A percentile compares a stretch with the other conserved stretches of the same genome.
phyloP scores from a whole-genome alignment of 1,284 basidiomycete genomes.

The Wolfiporia cocos region DNA sequence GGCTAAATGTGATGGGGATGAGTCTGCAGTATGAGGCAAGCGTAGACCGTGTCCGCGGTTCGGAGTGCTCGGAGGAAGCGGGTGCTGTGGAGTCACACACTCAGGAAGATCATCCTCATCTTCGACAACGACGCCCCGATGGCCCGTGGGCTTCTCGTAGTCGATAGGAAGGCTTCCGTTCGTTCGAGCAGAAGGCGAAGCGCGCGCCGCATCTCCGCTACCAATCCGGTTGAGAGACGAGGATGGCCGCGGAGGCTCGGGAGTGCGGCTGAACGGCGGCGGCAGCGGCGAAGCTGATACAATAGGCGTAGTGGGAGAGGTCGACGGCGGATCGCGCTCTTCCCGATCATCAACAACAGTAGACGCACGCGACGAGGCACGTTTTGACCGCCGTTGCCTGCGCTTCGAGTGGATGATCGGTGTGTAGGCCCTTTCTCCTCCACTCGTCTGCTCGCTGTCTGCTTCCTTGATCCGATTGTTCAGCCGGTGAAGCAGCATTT shows the following conservation, averaged over 20 bases:
- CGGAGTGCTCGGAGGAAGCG: constrained; percentile 26
- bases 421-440: constrained; percentile 51
- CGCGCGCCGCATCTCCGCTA: constrained; percentile 24
- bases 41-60: constrained; percentile 27
- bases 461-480: constrained; percentile 58
- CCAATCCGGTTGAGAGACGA: constrained; percentile 16
- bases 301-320: constrained; percentile 56
- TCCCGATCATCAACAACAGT: constrained; percentile 63
- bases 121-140: constrained; percentile 66
- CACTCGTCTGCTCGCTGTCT: constrained; percentile 56
- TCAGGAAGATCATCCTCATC: constrained; percentile 54
- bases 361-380: constrained; percentile 44
- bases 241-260: constrained; percentile 18
- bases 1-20: constrained; percentile 38
- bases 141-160: constrained; percentile 35
- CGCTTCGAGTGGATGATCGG: constrained; percentile 41
- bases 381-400: constrained; percentile 51
- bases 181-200: constrained; percentile 18
- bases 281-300: constrained; percentile 48
- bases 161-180: constrained; percentile 22
- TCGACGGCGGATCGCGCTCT: constrained; percentile 56
- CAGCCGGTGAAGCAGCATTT: constrained; percentile 56
- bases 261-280: constrained; percentile 22
- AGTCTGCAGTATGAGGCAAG: constrained; percentile 43
- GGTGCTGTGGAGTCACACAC: constrained; percentile 32